Base-by-base conservation (phyloP, 768 basidiomycete species). In the Calocybe gangraenosa region DNA sequence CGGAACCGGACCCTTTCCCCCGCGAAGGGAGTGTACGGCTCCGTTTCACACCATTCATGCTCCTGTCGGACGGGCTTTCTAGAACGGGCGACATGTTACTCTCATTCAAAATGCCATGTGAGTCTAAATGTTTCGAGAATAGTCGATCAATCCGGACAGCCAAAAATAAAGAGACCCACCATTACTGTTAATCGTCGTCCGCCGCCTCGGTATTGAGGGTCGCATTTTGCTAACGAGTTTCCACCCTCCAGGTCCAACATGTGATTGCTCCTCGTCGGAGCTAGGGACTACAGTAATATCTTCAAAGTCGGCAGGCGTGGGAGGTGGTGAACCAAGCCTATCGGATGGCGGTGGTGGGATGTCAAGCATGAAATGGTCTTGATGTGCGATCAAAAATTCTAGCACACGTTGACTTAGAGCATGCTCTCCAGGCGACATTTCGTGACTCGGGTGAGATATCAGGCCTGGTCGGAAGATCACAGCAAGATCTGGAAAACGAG, bases 401-500 rank as follows among this genome's bases (percentile, higher is more conserved):
- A 99, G 76, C 21, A 98, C 94, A 46, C 75, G 73, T 64, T 96
- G 95, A 52, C 87, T 92, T 7, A 92, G 76, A 7, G 81, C 78
- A 66, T 97, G 92, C 59, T 95, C 92, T 37, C 77, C 67, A 0
- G 92, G 92, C 5, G 79, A 79, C 71, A 94, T 79, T 57, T 92
- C 89, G 58, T 97, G 92, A 18, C 74, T 65, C 2, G 92, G 88
- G 61, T 93, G 91, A 7, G 91, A 88, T 48, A 99, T 82, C 3
- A 99, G 71, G 14, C 94, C 96, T 0, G 96, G 96, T 47, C 93
- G 88, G 66, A 99, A 99, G 53, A 98, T 95, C 37, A 95, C 87
- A 14, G 95, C 96, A 15, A 99, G 82, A 67, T 99, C 95, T 92
- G 19, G 8, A 38, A 36, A 42, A 43, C 9, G 14, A 33, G 32